A percentile compares a stretch with the other conserved stretches of the same genome.
phyloP scores from a whole-genome alignment of 2,329 filamentous ascomycete genomes.

The Arthrobotrys sphaeroides region DNA sequence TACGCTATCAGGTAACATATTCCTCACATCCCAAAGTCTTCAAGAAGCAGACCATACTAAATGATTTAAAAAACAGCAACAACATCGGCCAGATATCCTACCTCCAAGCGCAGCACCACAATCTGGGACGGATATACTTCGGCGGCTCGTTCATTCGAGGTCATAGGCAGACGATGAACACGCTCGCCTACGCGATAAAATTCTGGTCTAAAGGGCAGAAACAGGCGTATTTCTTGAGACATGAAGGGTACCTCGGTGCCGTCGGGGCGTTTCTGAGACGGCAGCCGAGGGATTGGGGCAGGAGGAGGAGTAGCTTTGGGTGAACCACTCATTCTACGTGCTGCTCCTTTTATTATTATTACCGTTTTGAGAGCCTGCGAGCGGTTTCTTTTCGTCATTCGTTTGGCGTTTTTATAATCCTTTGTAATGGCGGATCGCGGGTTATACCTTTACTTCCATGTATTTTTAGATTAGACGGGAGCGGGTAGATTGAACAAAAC shows the following conservation, averaged over 20 bases:
- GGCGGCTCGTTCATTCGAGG: conserved; percentile 96
- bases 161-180: conserved; percentile 97
- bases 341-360: background rate
- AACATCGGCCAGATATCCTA: conserved; percentile 99
- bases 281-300: conserved; percentile 43
- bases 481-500: background rate
- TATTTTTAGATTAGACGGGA: conserved; percentile 39
- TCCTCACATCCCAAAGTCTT: background rate
- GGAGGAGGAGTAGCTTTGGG: conserved; percentile 47
- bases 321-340: background rate
- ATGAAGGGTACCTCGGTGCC: conserved; percentile 93
- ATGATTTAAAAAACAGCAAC: conserved; percentile 70
- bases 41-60: background rate
- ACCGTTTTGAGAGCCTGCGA: background rate
- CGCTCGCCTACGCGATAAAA: conserved; percentile 92
- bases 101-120: conserved; percentile 94
- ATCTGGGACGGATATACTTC: conserved; percentile 92
- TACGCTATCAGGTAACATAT: conserved; percentile 78
- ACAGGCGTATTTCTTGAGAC: conserved; percentile 92
- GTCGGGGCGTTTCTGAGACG: conserved; percentile 83
- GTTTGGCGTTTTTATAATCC: conserved; percentile 11
- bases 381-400: conserved; percentile 15
- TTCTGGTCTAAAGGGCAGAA: conserved; percentile 96
- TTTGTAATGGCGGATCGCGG: background rate
- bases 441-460: conserved; percentile 6